phyloP scores from a whole-genome alignment of 2,329 filamentous ascomycete genomes.

The Myriosclerotinia scirpicola region DNA sequence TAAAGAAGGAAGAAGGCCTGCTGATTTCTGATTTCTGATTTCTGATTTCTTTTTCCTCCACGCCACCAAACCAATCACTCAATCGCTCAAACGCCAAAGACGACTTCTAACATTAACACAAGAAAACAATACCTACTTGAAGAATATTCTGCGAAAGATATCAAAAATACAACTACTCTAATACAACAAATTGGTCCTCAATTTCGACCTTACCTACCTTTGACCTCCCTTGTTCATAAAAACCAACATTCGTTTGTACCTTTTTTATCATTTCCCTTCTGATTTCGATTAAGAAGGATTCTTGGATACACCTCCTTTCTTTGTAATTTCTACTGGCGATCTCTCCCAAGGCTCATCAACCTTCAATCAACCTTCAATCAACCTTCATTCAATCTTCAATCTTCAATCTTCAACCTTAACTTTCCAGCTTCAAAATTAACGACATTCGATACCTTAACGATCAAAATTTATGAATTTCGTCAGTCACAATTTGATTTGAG shows the following conservation, averaged over 20 bases:
- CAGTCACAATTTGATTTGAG: background rate
- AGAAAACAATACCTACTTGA: background rate
- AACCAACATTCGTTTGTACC: conserved; percentile 15
- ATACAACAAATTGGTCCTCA: background rate
- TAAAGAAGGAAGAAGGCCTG: background rate
- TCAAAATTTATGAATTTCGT: background rate
- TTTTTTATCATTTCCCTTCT: background rate
- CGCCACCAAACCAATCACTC: conserved; percentile 2
- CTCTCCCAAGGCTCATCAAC: background rate
- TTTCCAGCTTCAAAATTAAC: background rate
- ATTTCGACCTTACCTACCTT: no score
- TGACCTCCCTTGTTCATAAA: no score
- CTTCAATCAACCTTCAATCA: no score
- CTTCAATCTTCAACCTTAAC: conserved; percentile 3
- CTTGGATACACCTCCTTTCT: conserved; percentile 21
- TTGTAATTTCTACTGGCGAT: background rate
- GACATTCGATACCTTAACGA: background rate
- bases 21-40: background rate
- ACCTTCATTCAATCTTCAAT: no score
- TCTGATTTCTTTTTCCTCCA: background rate
- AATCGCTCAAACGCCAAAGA: background rate
- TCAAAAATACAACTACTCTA: background rate
- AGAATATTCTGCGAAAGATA: background rate
- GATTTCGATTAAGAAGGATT: conserved; percentile 5
- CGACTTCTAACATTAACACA: background rate